These are phyloP conservation scores for Dactylellina leptospora DNA, from an alignment of 2,329 filamentous ascomycete genomes.

Conservation along the genomic window DNA sequence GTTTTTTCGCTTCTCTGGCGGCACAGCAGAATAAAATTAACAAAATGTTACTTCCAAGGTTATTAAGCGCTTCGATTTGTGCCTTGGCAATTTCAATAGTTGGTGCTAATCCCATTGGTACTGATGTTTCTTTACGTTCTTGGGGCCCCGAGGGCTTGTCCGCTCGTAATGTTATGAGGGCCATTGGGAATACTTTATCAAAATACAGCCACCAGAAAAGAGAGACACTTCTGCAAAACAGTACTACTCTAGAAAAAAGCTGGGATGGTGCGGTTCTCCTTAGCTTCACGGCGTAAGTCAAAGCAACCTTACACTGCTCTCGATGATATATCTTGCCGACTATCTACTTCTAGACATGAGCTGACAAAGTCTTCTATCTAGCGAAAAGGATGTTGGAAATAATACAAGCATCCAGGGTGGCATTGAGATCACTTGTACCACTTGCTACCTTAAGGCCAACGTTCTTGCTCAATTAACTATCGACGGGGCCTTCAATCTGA, in stretches of 20 bases:
- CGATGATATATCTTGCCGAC: neutral
- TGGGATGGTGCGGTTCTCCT: constrained; percentile 62
- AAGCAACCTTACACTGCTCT: neutral
- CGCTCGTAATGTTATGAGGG: constrained; percentile 18
- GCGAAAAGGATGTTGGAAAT: constrained; percentile 20
- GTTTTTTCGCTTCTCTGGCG: neutral
- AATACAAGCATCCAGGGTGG: constrained; percentile 49
- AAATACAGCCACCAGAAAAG: constrained; percentile 46
- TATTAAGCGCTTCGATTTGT: constrained; percentile 13
- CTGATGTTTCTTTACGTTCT: constrained; percentile 17
- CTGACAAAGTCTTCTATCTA: neutral
- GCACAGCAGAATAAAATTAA: neutral
- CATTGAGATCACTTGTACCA: constrained; percentile 63
- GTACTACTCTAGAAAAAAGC: constrained; percentile 60
- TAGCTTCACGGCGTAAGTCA: constrained; percentile 51
- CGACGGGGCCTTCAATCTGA: constrained; percentile 62
- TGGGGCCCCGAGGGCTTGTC: constrained; percentile 14
- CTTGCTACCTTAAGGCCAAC: constrained; percentile 65
- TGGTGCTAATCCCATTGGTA: neutral
- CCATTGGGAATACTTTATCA: constrained; percentile 23
- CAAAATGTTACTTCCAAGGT: constrained; percentile 23
- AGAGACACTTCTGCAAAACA: constrained; percentile 57
- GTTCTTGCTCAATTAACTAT: constrained; percentile 63
- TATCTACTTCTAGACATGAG: neutral
- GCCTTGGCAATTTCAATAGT: constrained; percentile 1